A percentile compares a stretch with the other conserved stretches of the same genome.
phyloP scores from a whole-genome alignment of 768 basidiomycete genomes.

The Suillus sp. region DNA sequence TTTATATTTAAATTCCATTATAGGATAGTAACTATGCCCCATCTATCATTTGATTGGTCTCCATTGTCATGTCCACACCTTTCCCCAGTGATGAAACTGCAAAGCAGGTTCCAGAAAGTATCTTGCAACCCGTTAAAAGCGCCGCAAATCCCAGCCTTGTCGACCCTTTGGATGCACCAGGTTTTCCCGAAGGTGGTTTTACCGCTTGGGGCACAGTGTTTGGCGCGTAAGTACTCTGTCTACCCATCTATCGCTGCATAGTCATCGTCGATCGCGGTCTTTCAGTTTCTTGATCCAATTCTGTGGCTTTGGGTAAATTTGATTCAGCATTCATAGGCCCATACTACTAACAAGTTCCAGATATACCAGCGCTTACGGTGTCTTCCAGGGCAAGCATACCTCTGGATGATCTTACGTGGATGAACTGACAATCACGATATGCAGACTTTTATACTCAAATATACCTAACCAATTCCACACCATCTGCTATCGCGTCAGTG shows the following conservation, averaged over 20 bases:
- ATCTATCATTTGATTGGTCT: neutral
- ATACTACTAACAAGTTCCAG: conserved; percentile 20
- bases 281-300: conserved; percentile 40
- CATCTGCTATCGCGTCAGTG: conserved; percentile 41
- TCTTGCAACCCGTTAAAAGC: too few relatives aligned
- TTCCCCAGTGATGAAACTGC: neutral
- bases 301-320: conserved; percentile 38
- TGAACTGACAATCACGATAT: neutral
- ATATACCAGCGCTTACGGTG: conserved; percentile 40
- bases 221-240: conserved; percentile 26
- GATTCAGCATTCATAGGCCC: neutral
- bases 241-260: neutral
- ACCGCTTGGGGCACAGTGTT: conserved; percentile 27
- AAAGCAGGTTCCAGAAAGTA: neutral
- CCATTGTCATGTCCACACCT: neutral
- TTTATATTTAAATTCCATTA: neutral
- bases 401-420: neutral
- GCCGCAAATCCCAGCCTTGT: neutral
- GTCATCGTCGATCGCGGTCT: neutral
- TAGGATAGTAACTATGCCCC: neutral
- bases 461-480: conserved; percentile 37
- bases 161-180: neutral
- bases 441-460: conserved; percentile 42
- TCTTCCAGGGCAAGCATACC: conserved; percentile 38
- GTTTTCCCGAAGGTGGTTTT: conserved; percentile 28